Evolutionary conservation across 768 basidiomycete genomes (phyloP).

Genomic region (Pleurotus tuber-regium): DNA sequence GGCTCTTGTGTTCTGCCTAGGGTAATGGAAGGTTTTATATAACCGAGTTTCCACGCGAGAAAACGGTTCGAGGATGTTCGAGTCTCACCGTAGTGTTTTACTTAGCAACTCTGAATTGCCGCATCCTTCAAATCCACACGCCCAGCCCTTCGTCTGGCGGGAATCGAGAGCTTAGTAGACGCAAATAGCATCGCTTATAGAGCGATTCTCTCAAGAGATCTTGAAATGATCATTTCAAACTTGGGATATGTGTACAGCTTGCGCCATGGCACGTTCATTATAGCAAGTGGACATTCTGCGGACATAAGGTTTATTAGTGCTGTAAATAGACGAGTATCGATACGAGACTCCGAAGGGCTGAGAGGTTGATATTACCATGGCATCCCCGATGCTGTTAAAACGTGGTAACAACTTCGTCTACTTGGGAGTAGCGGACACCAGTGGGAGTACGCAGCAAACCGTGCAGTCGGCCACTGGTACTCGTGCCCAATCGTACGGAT

Average conservation of each 20-base stretch:
- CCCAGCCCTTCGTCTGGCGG: too few species aligned
- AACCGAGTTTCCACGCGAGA: background rate
- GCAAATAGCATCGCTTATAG: too few species aligned
- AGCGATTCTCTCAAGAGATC: too few species aligned
- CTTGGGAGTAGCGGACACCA: too few species aligned
- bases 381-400: background rate
- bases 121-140: background rate
- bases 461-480: too few species aligned
- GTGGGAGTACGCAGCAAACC: too few species aligned
- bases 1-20: constrained; percentile 1
- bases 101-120: background rate
- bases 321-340: background rate
- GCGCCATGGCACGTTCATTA: background rate
- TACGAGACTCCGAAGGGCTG: background rate
- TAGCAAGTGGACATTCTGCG: constrained; percentile 3
- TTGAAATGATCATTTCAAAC: too few species aligned
- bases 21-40: background rate
- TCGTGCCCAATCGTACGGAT: too few species aligned
- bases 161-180: too few species aligned
- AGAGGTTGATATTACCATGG: background rate
- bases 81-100: constrained; percentile 1
- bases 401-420: too few species aligned
- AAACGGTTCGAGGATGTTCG: constrained; percentile 6
- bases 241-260: background rate
- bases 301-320: constrained; percentile 1